Evolutionary conservation across 2,329 filamentous ascomycete species (phyloP).

Genomic region (Periconia sp.): DNA sequence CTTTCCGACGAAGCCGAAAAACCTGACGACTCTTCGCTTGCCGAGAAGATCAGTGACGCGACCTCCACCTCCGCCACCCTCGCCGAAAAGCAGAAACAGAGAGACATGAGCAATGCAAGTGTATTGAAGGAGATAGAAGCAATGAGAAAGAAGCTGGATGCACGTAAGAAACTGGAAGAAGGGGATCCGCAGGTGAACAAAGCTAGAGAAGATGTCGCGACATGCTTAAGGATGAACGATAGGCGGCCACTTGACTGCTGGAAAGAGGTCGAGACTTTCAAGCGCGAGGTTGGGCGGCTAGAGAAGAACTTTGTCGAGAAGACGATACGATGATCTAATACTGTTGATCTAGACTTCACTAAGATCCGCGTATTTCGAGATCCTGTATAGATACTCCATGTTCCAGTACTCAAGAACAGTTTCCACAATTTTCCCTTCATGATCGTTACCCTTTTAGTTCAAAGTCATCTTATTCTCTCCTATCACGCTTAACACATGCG

Average conservation of each 20-base stretch:
- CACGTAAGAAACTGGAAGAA: conserved; percentile 64
- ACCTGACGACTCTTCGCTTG: conserved; percentile 39
- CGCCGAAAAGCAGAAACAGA: conserved; percentile 50
- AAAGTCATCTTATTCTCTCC: too few species aligned
- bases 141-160: conserved; percentile 56
- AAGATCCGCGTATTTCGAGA: too few species aligned
- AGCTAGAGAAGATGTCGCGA: conserved; percentile 77
- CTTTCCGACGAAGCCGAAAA: conserved; percentile 55
- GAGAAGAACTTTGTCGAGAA: conserved; percentile 89
- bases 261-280: conserved; percentile 90
- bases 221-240: conserved; percentile 84
- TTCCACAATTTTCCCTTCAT: neutral
- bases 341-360: too few species aligned
- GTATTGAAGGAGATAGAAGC: conserved; percentile 65
- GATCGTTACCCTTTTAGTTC: too few species aligned
- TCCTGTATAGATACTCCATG: conserved; percentile 31
- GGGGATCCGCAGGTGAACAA: conserved; percentile 74
- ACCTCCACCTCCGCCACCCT: conserved; percentile 43
- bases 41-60: conserved; percentile 45
- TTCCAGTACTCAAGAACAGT: conserved; percentile 11
- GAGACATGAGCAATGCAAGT: conserved; percentile 57
- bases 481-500: neutral
- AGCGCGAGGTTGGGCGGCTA: conserved; percentile 82
- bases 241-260: conserved; percentile 91
- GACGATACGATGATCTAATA: conserved; percentile 62